These are phyloP conservation scores for Cytospora leucostoma DNA, from an alignment of 2,329 filamentous ascomycete species.

Conservation along the genomic window DNA sequence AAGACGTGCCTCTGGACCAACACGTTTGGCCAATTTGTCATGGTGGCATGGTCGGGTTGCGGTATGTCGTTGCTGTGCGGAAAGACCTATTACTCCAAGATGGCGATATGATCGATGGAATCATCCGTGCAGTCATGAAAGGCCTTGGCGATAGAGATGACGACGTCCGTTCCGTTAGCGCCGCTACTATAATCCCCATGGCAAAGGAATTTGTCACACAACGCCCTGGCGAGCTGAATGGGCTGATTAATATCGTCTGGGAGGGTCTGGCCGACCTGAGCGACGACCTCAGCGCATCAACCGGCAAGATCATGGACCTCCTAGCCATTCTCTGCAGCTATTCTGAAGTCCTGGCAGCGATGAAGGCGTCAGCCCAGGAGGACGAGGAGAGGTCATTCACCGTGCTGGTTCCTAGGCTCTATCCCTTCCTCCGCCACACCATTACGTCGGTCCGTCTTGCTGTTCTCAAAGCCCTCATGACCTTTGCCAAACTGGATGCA, in stretches of 20 bases:
- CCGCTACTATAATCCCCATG: slow-evolving; percentile 95
- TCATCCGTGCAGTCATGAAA: slow-evolving; percentile 91
- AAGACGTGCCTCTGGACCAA: slow-evolving; percentile 71
- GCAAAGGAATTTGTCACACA: slow-evolving; percentile 91
- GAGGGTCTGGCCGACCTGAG: slow-evolving; percentile 95
- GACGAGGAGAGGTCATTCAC: slow-evolving; percentile 90
- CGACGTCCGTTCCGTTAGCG: slow-evolving; percentile 94
- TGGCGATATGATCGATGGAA: slow-evolving; percentile 84
- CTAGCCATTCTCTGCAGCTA: slow-evolving; percentile 95
- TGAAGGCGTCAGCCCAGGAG: slow-evolving; percentile 84
- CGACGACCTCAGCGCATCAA: slow-evolving; percentile 95
- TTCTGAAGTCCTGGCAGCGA: slow-evolving; percentile 85
- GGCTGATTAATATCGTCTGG: slow-evolving; percentile 93
- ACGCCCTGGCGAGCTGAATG: slow-evolving; percentile 74
- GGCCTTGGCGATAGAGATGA: slow-evolving; percentile 89
- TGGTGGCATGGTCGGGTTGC: slow-evolving; percentile 94
- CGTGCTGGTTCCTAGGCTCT: slow-evolving; percentile 87
- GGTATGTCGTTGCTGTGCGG: slow-evolving; percentile 92
- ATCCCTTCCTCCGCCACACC: slow-evolving; percentile 94
- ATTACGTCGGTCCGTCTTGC: slow-evolving; percentile 94
- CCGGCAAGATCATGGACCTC: slow-evolving; percentile 97
- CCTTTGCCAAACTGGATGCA: slow-evolving; percentile 85
- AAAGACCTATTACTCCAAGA: slow-evolving; percentile 89
- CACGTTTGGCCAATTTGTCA: slow-evolving; percentile 94
- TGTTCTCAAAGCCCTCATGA: slow-evolving; percentile 87